Conservation (phyloP, 768 basidiomycete genomes). For the Tricholomella constricta region DNA sequence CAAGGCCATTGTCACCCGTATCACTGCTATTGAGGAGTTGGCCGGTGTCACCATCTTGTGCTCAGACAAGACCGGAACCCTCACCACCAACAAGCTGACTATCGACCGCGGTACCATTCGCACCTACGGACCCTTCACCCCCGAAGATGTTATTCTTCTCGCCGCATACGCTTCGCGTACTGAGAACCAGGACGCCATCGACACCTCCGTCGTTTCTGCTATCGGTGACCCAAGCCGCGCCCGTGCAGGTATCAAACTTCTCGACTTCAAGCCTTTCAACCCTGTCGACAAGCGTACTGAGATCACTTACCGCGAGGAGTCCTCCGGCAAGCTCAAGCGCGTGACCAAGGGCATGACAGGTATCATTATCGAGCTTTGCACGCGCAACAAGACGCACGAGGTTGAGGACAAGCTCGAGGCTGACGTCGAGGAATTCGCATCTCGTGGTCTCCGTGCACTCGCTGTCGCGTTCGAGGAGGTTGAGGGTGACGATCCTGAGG, state of each 20-base stretch:
- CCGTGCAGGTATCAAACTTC: slow-evolving; percentile 90
- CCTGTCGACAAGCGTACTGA: slow-evolving; percentile 99
- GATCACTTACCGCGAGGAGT: slow-evolving; percentile 94
- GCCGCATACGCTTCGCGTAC: slow-evolving; percentile 96
- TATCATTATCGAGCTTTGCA: slow-evolving; percentile 96
- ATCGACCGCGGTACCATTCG: slow-evolving; percentile 92
- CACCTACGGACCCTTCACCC: slow-evolving; percentile 85
- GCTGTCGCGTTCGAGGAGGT: slow-evolving; percentile 96
- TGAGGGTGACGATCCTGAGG: slow-evolving; percentile 78
- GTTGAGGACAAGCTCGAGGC: slow-evolving; percentile 88
- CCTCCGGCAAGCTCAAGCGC: slow-evolving; percentile 95
- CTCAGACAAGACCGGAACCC: slow-evolving; percentile 98
- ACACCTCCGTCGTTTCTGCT: slow-evolving; percentile 80
- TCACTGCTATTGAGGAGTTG: slow-evolving; percentile 98
- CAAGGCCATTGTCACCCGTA: slow-evolving; percentile 99
- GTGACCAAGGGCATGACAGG: slow-evolving; percentile 99
- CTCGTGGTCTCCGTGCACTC: slow-evolving; percentile 95
- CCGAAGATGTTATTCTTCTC: slow-evolving; percentile 90
- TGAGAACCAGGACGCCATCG: slow-evolving; percentile 99
- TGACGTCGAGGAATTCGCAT: slow-evolving; percentile 95
- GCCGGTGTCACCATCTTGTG: slow-evolving; percentile 98
- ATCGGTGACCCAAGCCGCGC: slow-evolving; percentile 73
- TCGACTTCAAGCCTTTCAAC: slow-evolving; percentile 99
- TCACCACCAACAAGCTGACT: slow-evolving; percentile 99
- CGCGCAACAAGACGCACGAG: slow-evolving; percentile 95